Base-by-base conservation (phyloP, 352 stramenopile species). In the Vaucheria bursata region DNA sequence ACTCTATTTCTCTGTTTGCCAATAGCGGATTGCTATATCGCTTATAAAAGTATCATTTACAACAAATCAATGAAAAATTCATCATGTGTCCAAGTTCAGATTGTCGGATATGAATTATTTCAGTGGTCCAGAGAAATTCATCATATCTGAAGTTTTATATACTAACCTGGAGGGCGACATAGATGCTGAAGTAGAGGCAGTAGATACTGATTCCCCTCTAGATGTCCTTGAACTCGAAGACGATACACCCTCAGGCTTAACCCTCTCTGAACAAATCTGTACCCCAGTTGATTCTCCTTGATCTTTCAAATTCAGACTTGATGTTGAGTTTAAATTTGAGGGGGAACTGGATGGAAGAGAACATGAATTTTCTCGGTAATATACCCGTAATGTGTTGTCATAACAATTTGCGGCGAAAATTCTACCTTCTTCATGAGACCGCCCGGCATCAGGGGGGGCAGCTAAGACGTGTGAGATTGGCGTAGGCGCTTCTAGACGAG, bases 321-420 rank as follows among this genome's bases (percentile, higher is more conserved):
- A 18, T 6, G 68, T 12, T 34, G 31, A 38, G 38, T 25, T 12
- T 6, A n/a, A 29, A 3, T 38, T 65, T 6, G 68, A 73, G 35
- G 68, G 12, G 4, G 31, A 12, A 29, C 2, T 25, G n/a, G n/a
- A n/a, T n/a, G n/a, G n/a, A n/a, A n/a, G n/a, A n/a, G n/a, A n/a
- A n/a, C n/a, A n/a, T n/a, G n/a, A n/a, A n/a, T n/a, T 33, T 0
- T n/a, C 1, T n/a, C 66, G 74, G 29, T 77, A 68, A 70, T 77
- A 80, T 7, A 77, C 74, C 0, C 74, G 37, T 0, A 80, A 70
- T 36, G 74, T 80, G 66, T 80, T 80, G 34, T 80, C 74, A 53
- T 75, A 80, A 50, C 74, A 80, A 33, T 80, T 80, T 18, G 74
- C 74, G 4, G 74, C 66, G 8, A 77, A 50, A 29, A 80, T 45